Evolutionary conservation across 768 basidiomycete species (phyloP), one percentile per base, ranked within the genome.

Genomic region (Russula compacta): DNA sequence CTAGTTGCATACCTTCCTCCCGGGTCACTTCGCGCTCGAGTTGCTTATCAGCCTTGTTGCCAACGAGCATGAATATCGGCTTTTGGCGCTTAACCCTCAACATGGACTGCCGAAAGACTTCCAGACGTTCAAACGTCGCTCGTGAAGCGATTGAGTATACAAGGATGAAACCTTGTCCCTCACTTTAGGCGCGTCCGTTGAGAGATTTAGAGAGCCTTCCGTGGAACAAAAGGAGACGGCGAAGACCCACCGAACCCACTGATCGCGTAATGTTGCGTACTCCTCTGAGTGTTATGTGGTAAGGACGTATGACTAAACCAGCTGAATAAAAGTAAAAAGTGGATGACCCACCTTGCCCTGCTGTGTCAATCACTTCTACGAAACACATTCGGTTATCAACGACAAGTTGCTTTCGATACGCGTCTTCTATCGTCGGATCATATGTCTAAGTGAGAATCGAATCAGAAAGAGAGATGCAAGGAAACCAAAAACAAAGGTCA

Each of bases 341-440:
- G 40, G 17, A 17, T 9, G 6, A 76, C 84, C 65, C 69, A 94
- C 93, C 93, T 84, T 98, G 94, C 35, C 94, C 94, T 53, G 95
- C 95, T 68, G 95, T 97, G 76, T 98, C 94, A 72, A 98, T 90
- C 64, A 98, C 92, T 74, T 98, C 94, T 66, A 98, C 84, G 72
- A 94, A 89, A 75, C 92, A 95, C 84, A 94, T 94, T 68, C 86
- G 83, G 71, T 93, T 92, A 74, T 95, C 94, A 65, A 97, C 92
- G 59, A 94, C 85, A 68, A 94, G 82, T 72, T 94, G 92, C 73
- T 95, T 95, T 69, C 94, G 83, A 76, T 98, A 97, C 64, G 93
- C 93, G 73, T 97, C 94, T 76, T 98, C 94, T 83, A 98, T 98
- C 68, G 94, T 98, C 59, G 94, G 94, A 77, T 98, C 94, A 74